Evolutionary conservation across 208 protist genomes (phyloP).

Genomic region (Trypanosoma cruzi): DNA sequence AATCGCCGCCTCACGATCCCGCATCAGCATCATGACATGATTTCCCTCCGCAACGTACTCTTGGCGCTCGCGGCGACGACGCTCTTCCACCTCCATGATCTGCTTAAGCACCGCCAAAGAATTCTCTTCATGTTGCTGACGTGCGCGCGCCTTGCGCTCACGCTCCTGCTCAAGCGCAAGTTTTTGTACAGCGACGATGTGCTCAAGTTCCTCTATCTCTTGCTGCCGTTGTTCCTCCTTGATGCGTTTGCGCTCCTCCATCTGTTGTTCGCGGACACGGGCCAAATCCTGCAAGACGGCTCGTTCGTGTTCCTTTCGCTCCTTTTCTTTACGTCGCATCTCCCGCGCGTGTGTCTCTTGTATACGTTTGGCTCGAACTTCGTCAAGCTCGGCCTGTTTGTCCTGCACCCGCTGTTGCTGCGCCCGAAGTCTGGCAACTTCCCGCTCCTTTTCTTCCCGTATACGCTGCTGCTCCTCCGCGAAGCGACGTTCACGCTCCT

Average conservation of each 20-base stretch:
- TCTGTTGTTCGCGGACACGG: slow-evolving; percentile 76
- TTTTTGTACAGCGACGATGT: slow-evolving; percentile 85
- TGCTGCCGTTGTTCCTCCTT: slow-evolving; percentile 57
- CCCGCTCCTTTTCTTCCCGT: slow-evolving; percentile 86
- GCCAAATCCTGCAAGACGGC: slow-evolving; percentile 79
- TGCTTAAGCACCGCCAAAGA: slow-evolving; percentile 84
- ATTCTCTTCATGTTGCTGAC: slow-evolving; percentile 80
- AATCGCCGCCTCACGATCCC: slow-evolving; percentile 82
- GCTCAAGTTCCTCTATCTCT: slow-evolving; percentile 88
- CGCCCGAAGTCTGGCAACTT: slow-evolving; percentile 87
- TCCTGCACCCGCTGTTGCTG: slow-evolving; percentile 92
- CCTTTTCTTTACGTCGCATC: slow-evolving; percentile 77
- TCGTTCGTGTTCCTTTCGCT: slow-evolving; percentile 55
- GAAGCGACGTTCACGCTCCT: slow-evolving; percentile 84
- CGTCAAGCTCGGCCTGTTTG: slow-evolving; percentile 92
- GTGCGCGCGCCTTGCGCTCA: slow-evolving; percentile 51
- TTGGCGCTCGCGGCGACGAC: slow-evolving; percentile 75
- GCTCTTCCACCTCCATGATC: slow-evolving; percentile 93
- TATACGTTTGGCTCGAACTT: slow-evolving; percentile 88
- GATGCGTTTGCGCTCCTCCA: slow-evolving; percentile 69
- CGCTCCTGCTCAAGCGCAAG: slow-evolving; percentile 77
- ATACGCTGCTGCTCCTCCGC: slow-evolving; percentile 87
- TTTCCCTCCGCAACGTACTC: slow-evolving; percentile 93
- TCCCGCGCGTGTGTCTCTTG: slow-evolving; percentile 90
- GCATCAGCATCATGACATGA: slow-evolving; percentile 58